A percentile compares a stretch with the other conserved stretches of the same genome.
These are phyloP conservation scores for Deuterostichococcus epilithicus DNA, from an alignment of 139 green algal species.

Conservation along the genomic window DNA sequence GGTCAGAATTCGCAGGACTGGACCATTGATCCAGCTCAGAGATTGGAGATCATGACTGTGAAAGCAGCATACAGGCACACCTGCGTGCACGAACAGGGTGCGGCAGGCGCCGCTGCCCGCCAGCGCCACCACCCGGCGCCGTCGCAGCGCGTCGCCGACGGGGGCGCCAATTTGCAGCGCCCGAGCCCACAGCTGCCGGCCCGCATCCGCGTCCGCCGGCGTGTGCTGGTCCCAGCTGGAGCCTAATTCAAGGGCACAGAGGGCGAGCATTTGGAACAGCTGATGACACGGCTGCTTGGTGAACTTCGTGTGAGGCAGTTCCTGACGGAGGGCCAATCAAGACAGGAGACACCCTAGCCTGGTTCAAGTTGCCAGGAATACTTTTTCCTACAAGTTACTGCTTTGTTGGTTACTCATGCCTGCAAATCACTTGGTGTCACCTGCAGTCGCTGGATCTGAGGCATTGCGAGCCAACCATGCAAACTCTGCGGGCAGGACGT, in stretches of 20 bases:
- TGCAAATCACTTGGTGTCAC: background rate
- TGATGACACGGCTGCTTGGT: background rate
- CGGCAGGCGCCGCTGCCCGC: slow-evolving; percentile 13
- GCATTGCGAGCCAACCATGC: background rate
- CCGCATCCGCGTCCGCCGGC: background rate
- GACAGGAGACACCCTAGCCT: no score
- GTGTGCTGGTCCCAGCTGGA: background rate
- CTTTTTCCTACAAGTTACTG: background rate
- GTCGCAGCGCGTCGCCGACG: slow-evolving; percentile 5
- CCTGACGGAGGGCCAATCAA: no score
- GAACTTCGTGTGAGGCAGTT: background rate
- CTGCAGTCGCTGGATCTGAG: background rate
- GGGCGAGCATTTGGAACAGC: background rate
- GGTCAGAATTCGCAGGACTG: no score
- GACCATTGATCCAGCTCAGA: no score
- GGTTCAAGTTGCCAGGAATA: background rate
- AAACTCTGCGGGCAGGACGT: slow-evolving; percentile 10
- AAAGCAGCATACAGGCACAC: background rate
- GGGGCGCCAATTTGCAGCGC: background rate
- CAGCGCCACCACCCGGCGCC: background rate
- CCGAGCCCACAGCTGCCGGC: background rate
- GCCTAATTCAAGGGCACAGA: background rate
- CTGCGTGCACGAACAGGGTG: slow-evolving; percentile 27
- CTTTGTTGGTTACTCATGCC: no score
- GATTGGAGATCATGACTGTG: no score